These are phyloP conservation scores for Blakeslea trispora DNA, from an alignment of 371 early-diverging fungal species.

Conservation along the genomic window DNA sequence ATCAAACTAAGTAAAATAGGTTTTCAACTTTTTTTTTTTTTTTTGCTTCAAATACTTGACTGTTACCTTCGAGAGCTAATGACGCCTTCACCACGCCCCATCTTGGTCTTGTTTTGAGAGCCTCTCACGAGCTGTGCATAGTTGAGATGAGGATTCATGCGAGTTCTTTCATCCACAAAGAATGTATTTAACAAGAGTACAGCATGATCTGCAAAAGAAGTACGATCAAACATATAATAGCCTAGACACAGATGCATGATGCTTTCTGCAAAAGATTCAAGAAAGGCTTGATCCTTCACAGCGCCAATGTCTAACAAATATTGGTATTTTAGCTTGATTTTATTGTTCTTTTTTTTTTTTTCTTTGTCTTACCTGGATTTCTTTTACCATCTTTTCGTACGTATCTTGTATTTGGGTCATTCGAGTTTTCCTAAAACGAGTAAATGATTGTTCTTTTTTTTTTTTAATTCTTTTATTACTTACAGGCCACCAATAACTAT, in stretches of 20 bases:
- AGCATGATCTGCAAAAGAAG: slow-evolving; percentile 36
- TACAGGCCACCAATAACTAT: slow-evolving; percentile 52
- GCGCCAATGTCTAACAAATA: slow-evolving; percentile 34
- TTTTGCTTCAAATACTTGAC: too few species aligned
- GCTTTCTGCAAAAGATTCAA: slow-evolving; percentile 42
- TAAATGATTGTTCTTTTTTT: background rate
- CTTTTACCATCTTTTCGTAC: slow-evolving; percentile 43
- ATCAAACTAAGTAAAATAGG: too few species aligned
- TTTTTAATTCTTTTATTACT: background rate
- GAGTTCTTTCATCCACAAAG: slow-evolving; percentile 34
- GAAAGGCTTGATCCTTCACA: slow-evolving; percentile 36
- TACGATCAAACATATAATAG: slow-evolving; percentile 30
- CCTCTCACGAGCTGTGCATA: slow-evolving; percentile 48
- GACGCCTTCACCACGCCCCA: slow-evolving; percentile 42
- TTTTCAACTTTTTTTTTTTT: too few species aligned
- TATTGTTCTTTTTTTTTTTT: too few species aligned
- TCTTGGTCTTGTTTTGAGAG: slow-evolving; percentile 24
- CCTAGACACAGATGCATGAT: slow-evolving; percentile 34
- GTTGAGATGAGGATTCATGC: slow-evolving; percentile 45
- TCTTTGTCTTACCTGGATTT: slow-evolving; percentile 37
- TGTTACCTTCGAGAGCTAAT: slow-evolving; percentile 43
- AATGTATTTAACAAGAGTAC: slow-evolving; percentile 31
- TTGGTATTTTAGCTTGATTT: background rate
- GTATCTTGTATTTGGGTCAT: slow-evolving; percentile 22
- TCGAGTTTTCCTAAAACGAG: slow-evolving; percentile 16